Conservation (phyloP, 495 filamentous ascomycete species). For the Lasiosphaeria ovina region DNA sequence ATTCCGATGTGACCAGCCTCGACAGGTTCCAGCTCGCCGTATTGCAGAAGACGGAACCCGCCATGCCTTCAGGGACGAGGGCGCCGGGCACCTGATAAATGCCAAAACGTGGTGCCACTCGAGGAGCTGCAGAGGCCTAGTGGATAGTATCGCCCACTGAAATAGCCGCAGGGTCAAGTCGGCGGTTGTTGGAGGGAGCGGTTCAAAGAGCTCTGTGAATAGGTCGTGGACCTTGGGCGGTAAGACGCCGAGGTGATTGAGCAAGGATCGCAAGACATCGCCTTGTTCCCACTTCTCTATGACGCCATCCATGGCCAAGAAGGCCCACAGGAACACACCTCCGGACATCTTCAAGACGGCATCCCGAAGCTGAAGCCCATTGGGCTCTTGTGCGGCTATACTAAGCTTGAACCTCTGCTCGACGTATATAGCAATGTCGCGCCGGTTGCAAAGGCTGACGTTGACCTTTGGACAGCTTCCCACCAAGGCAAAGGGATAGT, state of each 20-base stretch:
- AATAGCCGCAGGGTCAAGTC: slow-evolving; percentile 12
- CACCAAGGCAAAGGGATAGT: background rate
- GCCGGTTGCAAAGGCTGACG: slow-evolving; percentile 8
- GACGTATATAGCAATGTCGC: slow-evolving; percentile 15
- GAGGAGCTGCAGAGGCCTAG: slow-evolving; percentile 13
- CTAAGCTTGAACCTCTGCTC: slow-evolving; percentile 2
- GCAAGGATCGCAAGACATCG: background rate
- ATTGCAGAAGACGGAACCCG: slow-evolving; percentile 3
- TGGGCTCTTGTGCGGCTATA: background rate
- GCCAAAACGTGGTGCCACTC: slow-evolving; percentile 26
- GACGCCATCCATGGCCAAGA: slow-evolving; percentile 17
- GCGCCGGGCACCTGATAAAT: slow-evolving; percentile 12
- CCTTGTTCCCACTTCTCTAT: slow-evolving; percentile 15
- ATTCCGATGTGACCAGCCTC: slow-evolving; percentile 15
- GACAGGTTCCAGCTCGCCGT: slow-evolving; percentile 6
- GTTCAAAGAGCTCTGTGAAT: background rate
- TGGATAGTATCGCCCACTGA: slow-evolving; percentile 15
- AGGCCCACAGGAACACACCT: slow-evolving; percentile 23
- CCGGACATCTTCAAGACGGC: slow-evolving; percentile 11
- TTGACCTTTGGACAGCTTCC: background rate
- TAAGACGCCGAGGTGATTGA: background rate
- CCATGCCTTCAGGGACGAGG: slow-evolving; percentile 11
- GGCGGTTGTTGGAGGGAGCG: background rate
- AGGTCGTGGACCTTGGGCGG: slow-evolving; percentile 3
- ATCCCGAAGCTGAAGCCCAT: background rate